Base-by-base conservation (phyloP, 2,329 filamentous ascomycete genomes). In the Arthrinium phaeospermum region DNA sequence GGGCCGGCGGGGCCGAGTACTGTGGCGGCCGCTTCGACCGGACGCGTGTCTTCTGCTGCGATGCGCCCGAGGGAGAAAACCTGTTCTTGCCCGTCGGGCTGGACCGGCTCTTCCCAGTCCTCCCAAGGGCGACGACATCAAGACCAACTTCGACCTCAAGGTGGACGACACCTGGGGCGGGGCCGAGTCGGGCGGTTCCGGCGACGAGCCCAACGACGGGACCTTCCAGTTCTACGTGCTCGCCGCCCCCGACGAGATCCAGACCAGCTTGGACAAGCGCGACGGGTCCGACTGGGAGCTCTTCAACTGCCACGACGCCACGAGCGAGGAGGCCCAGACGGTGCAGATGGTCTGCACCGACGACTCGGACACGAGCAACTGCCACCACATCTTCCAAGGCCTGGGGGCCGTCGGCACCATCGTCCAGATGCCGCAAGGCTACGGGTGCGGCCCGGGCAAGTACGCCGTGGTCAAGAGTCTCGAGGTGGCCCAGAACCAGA, bases 201-300 rank as follows among this genome's bases (percentile, higher is more conserved):
- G 74, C 6, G 72, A 13, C 78, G 13, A 71, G 80, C 34, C 79
- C 80, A 76, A 81, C 44, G 76, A 83, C 19, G 70, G 75, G 0
- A 74, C 78, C 1, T 84, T 84, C 74, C 72, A 76, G 30, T 84
- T 81, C 49, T 68, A 77, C 14, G 76, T 84, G 27, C 72, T 84
- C 8, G 76, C 77, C 3, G 74, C 72, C 3, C 82, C 83, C 7
- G 78, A 82, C 44, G 78, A 79, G 61, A 61, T 82, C 5, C 78
- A 82, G 45, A 64, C 77, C 19, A 79, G 79, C 0, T 74, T 86
- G 0, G 79, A 83, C 74, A 83, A 82, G 75, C 79, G 84, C 27
- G 83, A 86, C 72, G 84, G 84, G 16, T 85, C 83, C 4, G 81
- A 84, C 77, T 86, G 81, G 84, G 84, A 84, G 19, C 45, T 86